Percentiles rank a stretch among this genome's conserved stretches.
Evolutionary conservation across 306 rosid species (phyloP).

Genomic region (Corylus americana): DNA sequence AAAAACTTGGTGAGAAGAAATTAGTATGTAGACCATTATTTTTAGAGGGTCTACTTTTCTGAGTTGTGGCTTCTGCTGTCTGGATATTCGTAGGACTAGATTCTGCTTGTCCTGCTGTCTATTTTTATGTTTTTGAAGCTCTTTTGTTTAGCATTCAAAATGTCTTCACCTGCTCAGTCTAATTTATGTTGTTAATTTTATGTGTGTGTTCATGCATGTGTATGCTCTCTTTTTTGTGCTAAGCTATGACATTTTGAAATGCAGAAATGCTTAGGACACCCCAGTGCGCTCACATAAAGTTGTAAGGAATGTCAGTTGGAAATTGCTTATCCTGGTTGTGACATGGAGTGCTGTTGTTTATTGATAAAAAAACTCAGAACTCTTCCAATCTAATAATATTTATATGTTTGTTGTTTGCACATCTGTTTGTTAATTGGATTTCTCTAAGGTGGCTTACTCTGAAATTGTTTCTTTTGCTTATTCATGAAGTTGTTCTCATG

Average conservation of each 20-base stretch:
- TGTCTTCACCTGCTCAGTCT: neutral
- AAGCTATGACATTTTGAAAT: neutral
- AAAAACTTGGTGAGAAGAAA: neutral
- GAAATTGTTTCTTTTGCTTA: conserved; percentile 10
- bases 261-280: neutral
- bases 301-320: neutral
- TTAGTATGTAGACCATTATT: neutral
- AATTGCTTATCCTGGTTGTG: neutral
- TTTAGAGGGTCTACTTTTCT: neutral
- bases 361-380: neutral
- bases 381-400: neutral
- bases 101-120: neutral
- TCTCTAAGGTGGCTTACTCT: neutral
- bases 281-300: neutral
- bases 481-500: conserved; percentile 2
- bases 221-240: neutral
- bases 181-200: neutral
- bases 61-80: conserved; percentile 1
- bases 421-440: conserved; percentile 20
- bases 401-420: conserved; percentile 8
- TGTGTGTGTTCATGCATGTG: neutral
- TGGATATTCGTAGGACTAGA: neutral
- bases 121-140: neutral
- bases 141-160: neutral
- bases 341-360: neutral